phyloP scores from a whole-genome alignment of 345 rosid genomes.

The Lumnitzera racemosa region DNA sequence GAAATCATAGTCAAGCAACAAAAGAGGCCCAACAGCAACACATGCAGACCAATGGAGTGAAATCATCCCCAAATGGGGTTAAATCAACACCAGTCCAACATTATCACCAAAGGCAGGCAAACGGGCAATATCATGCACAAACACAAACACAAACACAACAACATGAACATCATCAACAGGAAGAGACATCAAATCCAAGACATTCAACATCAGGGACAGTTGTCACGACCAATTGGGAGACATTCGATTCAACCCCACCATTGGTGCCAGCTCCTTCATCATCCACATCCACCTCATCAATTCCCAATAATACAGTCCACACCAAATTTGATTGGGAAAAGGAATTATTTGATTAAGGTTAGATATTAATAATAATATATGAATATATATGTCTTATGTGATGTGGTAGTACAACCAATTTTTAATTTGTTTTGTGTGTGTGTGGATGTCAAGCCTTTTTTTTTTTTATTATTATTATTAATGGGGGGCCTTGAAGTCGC shows the following conservation, averaged over 20 bases:
- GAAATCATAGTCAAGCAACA: conserved; percentile 17
- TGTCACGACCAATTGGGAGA: conserved; percentile 90
- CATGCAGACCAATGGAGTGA: neutral
- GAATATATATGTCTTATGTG: neutral
- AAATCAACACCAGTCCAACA: conserved; percentile 34
- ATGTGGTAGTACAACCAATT: neutral
- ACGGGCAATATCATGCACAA: conserved; percentile 30
- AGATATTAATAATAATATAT: neutral
- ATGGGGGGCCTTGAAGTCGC: conserved; percentile 33
- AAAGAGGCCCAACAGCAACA: conserved; percentile 26
- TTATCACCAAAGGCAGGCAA: conserved; percentile 26
- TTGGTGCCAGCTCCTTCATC: conserved; percentile 28
- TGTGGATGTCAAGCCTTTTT: conserved; percentile 31
- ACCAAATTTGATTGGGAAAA: conserved; percentile 78
- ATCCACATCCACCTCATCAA: conserved; percentile 16
- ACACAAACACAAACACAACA: conserved; percentile 23
- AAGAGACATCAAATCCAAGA: conserved; percentile 11
- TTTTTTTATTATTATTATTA: conserved; percentile 7
- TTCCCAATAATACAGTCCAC: conserved; percentile 26
- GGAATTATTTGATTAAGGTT: conserved; percentile 56
- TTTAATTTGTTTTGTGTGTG: conserved; percentile 28
- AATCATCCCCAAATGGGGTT: conserved; percentile 19
- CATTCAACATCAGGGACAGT: conserved; percentile 45
- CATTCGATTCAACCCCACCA: conserved; percentile 53
- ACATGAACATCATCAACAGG: conserved; percentile 32